phyloP scores from a whole-genome alignment of 768 basidiomycete genomes.

The Dacryopinax primogenitus region DNA sequence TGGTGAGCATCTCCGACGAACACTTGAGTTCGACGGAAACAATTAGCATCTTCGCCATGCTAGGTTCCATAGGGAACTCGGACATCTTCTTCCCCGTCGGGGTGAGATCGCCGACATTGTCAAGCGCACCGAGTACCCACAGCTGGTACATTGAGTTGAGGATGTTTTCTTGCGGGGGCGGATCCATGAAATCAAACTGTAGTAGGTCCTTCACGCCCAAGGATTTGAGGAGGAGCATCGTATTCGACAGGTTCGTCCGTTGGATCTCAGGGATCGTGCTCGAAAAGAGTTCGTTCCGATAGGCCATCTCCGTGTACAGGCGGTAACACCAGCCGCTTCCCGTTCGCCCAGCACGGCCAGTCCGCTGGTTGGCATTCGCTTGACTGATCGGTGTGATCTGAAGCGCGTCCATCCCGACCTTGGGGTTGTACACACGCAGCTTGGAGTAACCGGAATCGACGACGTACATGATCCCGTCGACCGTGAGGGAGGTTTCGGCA shows the following conservation, averaged over 20 bases:
- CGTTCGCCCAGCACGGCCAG: constrained; percentile 91
- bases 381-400: constrained; percentile 99
- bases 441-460: constrained; percentile 96
- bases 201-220: constrained; percentile 93
- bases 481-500: constrained; percentile 97
- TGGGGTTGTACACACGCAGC: constrained; percentile 96
- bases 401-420: constrained; percentile 97
- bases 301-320: constrained; percentile 94
- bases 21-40: constrained; percentile 87
- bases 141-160: constrained; percentile 99
- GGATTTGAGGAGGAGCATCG: constrained; percentile 85
- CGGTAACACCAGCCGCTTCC: constrained; percentile 98
- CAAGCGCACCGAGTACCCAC: constrained; percentile 94
- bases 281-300: constrained; percentile 84
- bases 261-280: constrained; percentile 98
- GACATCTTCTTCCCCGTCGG: constrained; percentile 91
- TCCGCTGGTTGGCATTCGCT: constrained; percentile 92
- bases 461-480: constrained; percentile 94
- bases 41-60: constrained; percentile 98
- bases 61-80: constrained; percentile 98
- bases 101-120: constrained; percentile 95
- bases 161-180: constrained; percentile 99
- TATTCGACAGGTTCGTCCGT: constrained; percentile 93
- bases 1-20: constrained; percentile 91
- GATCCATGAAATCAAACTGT: constrained; percentile 99